Evolutionary conservation across 495 filamentous ascomycete genomes (phyloP).

Genomic region (Podospora conica): DNA sequence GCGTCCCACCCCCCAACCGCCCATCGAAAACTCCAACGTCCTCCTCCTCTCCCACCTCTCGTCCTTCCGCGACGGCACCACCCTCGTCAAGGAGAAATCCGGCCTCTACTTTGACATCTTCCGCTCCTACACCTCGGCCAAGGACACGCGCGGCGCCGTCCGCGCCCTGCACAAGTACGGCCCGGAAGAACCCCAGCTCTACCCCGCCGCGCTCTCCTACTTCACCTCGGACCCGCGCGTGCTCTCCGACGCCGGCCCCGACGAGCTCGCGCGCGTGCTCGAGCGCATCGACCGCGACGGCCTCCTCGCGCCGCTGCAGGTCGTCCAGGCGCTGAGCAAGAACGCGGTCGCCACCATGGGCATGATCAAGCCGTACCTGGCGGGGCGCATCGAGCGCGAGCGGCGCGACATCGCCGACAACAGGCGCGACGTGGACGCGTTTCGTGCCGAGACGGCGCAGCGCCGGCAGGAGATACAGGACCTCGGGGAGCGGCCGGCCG

Average conservation of each 20-base stretch:
- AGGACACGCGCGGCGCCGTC: conserved; percentile 86
- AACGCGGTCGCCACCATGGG: conserved; percentile 84
- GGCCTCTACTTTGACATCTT: conserved; percentile 93
- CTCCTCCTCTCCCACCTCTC: conserved; percentile 88
- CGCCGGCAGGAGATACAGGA: conserved; percentile 73
- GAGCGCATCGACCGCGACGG: conserved; percentile 82
- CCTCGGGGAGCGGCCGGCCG: conserved; percentile 67
- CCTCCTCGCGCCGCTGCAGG: conserved; percentile 92
- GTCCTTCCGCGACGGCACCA: conserved; percentile 83
- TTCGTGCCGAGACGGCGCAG: conserved; percentile 75
- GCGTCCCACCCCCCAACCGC: conserved; percentile 44
- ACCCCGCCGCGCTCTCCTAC: conserved; percentile 87
- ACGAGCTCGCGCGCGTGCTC: conserved; percentile 72
- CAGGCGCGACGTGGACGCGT: conserved; percentile 72
- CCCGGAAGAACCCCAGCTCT: conserved; percentile 83
- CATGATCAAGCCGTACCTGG: conserved; percentile 88
- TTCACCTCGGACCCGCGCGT: conserved; percentile 79
- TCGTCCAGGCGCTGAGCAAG: conserved; percentile 75
- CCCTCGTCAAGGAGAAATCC: conserved; percentile 87
- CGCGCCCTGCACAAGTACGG: conserved; percentile 87
- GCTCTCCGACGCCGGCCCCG: conserved; percentile 78
- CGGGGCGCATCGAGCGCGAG: conserved; percentile 81
- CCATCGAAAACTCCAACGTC: conserved; percentile 91
- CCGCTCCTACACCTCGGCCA: conserved; percentile 88
- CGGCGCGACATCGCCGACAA: conserved; percentile 78